These are phyloP conservation scores for Chaetomium strumarium DNA, from an alignment of 2,329 filamentous ascomycete species.

Conservation along the genomic window DNA sequence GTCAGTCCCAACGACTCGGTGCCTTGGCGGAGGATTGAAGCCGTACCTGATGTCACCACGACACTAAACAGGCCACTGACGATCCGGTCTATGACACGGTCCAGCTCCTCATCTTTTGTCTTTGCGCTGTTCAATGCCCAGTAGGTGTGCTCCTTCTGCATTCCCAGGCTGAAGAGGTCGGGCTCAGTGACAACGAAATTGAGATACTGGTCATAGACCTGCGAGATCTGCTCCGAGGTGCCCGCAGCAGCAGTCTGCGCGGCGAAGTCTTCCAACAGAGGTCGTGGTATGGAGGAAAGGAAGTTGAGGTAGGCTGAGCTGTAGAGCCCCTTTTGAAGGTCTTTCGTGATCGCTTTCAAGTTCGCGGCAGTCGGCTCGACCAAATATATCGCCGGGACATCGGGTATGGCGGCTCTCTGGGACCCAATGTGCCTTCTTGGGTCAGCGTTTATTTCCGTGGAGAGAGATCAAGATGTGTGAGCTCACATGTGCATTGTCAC, in stretches of 20 bases:
- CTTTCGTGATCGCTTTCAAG: constrained; percentile 73
- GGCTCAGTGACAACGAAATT: constrained; percentile 97
- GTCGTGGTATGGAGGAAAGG: constrained; percentile 83
- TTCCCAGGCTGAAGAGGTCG: constrained; percentile 87
- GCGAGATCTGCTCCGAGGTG: constrained; percentile 83
- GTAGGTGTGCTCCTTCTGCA: constrained; percentile 86
- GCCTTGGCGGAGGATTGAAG: background rate
- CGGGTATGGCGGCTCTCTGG: constrained; percentile 81
- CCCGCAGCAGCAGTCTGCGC: constrained; percentile 76
- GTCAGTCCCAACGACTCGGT: background rate
- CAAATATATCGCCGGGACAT: constrained; percentile 95
- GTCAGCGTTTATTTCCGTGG: background rate
- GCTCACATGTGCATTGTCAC: constrained; percentile 88
- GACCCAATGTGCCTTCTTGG: constrained; percentile 66
- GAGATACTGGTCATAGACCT: constrained; percentile 93
- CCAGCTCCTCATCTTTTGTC: constrained; percentile 84
- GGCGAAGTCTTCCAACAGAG: constrained; percentile 91
- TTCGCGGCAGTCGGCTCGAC: constrained; percentile 82
- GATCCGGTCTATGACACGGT: constrained; percentile 80
- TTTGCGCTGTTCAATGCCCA: constrained; percentile 93
- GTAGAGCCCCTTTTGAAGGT: constrained; percentile 83
- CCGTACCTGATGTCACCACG: constrained; percentile 88
- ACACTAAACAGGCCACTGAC: constrained; percentile 97
- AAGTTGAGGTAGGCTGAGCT: constrained; percentile 96
- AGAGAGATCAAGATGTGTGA: background rate